Conservation (phyloP, 1,139 yeast genomes). For the Hansenula lynferdii region DNA sequence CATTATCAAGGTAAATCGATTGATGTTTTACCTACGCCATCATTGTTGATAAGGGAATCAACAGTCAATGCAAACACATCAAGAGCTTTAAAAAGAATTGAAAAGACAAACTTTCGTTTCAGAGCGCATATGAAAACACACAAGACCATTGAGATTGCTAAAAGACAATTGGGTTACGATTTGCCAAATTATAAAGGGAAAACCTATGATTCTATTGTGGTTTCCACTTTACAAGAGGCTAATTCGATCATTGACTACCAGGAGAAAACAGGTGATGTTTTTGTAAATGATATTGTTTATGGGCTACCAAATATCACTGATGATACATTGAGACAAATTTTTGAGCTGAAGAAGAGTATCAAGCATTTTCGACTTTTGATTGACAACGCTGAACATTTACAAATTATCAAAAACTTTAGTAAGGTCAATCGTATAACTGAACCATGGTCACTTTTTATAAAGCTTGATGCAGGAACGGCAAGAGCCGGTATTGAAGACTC, state of each 20-base stretch:
- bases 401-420: constrained; percentile 36
- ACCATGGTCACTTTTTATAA: constrained; percentile 54
- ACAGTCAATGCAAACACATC: constrained; percentile 33
- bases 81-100: constrained; percentile 32
- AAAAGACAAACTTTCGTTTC: constrained; percentile 27
- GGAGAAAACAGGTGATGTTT: constrained; percentile 30
- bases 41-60: constrained; percentile 38
- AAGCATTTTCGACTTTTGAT: constrained; percentile 51
- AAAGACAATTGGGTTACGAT: constrained; percentile 39
- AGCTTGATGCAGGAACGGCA: constrained; percentile 56
- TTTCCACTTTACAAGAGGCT: constrained; percentile 68
- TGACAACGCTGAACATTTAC: constrained; percentile 55
- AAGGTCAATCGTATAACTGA: constrained; percentile 19
- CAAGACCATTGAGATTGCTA: constrained; percentile 48
- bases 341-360: constrained; percentile 36
- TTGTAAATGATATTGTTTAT: constrained; percentile 54
- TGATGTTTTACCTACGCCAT: constrained; percentile 48
- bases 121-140: constrained; percentile 78
- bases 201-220: constrained; percentile 48
- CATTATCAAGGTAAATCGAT: constrained; percentile 27
- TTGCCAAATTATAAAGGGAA: constrained; percentile 32
- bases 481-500: constrained; percentile 55
- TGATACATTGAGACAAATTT: constrained; percentile 45
- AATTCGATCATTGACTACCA: constrained; percentile 46
- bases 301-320: constrained; percentile 64